Evolutionary conservation across 768 basidiomycete genomes (phyloP).

Genomic region (Dioszegia crocea): DNA sequence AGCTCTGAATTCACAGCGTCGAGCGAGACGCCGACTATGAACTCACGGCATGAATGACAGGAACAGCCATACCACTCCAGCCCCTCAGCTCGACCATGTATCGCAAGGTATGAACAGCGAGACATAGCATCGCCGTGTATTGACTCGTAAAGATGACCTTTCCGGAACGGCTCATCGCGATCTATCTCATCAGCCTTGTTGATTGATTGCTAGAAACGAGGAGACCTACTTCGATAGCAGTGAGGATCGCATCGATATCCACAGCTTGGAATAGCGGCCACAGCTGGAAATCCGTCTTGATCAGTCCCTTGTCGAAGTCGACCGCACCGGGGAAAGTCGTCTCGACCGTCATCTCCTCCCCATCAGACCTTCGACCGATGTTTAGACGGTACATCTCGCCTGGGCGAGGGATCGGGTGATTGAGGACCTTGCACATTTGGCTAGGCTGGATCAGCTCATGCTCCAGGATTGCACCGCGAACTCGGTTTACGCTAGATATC

Average conservation of each 20-base stretch:
- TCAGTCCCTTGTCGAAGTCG: slow-evolving; percentile 83
- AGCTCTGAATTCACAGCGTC: neutral
- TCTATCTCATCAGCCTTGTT: slow-evolving; percentile 50
- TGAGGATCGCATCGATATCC: slow-evolving; percentile 88
- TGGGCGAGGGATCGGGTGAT: slow-evolving; percentile 38
- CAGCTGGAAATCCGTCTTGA: slow-evolving; percentile 93
- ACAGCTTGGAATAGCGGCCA: slow-evolving; percentile 93
- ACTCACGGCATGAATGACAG: slow-evolving; percentile 50
- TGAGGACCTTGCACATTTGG: slow-evolving; percentile 45
- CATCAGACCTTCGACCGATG: slow-evolving; percentile 19
- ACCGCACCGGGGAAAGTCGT: slow-evolving; percentile 62
- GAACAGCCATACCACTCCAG: slow-evolving; percentile 81
- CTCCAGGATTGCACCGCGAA: too few species aligned
- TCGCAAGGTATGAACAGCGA: slow-evolving; percentile 79
- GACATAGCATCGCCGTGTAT: slow-evolving; percentile 83
- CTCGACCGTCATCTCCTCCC: slow-evolving; percentile 18
- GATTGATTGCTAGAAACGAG: neutral
- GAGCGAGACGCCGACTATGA: too few species aligned
- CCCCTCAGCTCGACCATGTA: slow-evolving; percentile 89
- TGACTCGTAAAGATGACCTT: slow-evolving; percentile 81
- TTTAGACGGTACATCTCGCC: slow-evolving; percentile 37
- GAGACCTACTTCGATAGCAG: slow-evolving; percentile 64
- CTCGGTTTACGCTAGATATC: too few species aligned
- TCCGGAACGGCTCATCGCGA: slow-evolving; percentile 81
- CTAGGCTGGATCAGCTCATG: too few species aligned